A percentile compares a stretch with the other conserved stretches of the same genome.
phyloP scores from a whole-genome alignment of 2,329 filamentous ascomycete genomes.

The Rasamsonia emersonii region DNA sequence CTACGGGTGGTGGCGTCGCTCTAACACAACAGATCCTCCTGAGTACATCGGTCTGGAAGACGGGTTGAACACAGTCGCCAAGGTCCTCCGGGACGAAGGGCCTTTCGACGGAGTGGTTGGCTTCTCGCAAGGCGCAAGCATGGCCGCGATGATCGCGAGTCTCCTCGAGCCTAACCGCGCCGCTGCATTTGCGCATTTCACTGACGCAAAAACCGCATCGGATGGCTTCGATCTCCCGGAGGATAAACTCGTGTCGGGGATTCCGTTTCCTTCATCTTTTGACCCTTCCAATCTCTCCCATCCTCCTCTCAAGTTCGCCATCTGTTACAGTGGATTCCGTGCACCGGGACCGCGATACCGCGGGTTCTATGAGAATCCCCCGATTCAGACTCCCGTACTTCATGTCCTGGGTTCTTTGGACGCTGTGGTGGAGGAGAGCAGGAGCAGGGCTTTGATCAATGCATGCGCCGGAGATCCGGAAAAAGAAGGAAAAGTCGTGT shows the following conservation, averaged over 20 bases:
- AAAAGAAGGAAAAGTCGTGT: conserved; percentile 46
- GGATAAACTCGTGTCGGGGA: conserved; percentile 34
- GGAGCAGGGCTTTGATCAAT: conserved; percentile 60
- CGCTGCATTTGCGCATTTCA: conserved; percentile 42
- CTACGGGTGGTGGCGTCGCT: conserved; percentile 74
- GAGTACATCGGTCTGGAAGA: conserved; percentile 62
- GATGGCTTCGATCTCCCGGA: conserved; percentile 12
- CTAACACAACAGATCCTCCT: conserved; percentile 51
- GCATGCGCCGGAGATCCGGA: conserved; percentile 50
- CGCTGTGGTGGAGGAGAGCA: conserved; percentile 73
- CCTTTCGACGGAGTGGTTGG: conserved; percentile 72
- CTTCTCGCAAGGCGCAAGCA: conserved; percentile 71
- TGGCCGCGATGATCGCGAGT: conserved; percentile 63
- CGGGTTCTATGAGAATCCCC: conserved; percentile 62
- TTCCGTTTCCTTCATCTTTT: conserved; percentile 46
- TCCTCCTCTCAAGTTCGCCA: conserved; percentile 58
- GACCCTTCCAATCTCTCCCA: conserved; percentile 32
- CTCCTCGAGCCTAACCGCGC: conserved; percentile 52
- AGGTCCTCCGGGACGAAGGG: conserved; percentile 52
- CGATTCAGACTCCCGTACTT: conserved; percentile 66
- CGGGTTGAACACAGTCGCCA: conserved; percentile 57
- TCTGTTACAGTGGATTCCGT: conserved; percentile 70
- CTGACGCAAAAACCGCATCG: conserved; percentile 12
- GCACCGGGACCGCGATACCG: conserved; percentile 53
- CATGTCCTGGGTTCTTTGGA: conserved; percentile 80